Evolutionary conservation across 2,329 filamentous ascomycete genomes (phyloP).

Genomic region (Fusarium solani-melongenae): DNA sequence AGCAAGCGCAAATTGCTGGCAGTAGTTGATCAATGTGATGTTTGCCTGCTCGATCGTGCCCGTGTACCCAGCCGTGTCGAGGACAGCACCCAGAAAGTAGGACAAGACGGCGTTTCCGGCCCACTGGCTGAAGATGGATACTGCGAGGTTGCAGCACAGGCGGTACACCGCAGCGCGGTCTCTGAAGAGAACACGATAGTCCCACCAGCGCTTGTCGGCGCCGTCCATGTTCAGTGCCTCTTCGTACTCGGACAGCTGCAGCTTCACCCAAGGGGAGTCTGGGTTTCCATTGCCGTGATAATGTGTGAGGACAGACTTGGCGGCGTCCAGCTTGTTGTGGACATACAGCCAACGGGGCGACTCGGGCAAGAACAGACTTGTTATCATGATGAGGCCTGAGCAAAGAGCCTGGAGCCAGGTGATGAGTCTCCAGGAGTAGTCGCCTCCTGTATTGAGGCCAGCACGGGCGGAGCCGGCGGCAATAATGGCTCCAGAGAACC

Average conservation of each 20-base stretch:
- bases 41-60: constrained; percentile 59
- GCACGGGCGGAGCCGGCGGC: not conserved
- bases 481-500: not conserved
- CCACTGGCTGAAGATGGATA: constrained; percentile 66
- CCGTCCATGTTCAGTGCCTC: constrained; percentile 53
- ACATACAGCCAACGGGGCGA: constrained; percentile 54
- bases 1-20: constrained; percentile 52
- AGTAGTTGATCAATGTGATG: constrained; percentile 60
- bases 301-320: constrained; percentile 49
- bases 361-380: not conserved
- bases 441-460: not conserved
- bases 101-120: constrained; percentile 61
- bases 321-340: constrained; percentile 50
- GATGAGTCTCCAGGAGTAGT: not conserved
- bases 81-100: constrained; percentile 65
- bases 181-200: constrained; percentile 64
- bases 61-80: constrained; percentile 37
- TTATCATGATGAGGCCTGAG: not conserved
- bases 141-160: constrained; percentile 62
- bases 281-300: constrained; percentile 48
- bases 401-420: not conserved
- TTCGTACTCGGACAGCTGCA: constrained; percentile 55
- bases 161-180: constrained; percentile 60
- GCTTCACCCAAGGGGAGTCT: constrained; percentile 51
- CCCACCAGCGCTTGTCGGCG: constrained; percentile 64